Percentiles rank a stretch among this genome's conserved stretches.
phyloP scores from a whole-genome alignment of 345 rosid genomes.

The Lagerstroemia speciosa region DNA sequence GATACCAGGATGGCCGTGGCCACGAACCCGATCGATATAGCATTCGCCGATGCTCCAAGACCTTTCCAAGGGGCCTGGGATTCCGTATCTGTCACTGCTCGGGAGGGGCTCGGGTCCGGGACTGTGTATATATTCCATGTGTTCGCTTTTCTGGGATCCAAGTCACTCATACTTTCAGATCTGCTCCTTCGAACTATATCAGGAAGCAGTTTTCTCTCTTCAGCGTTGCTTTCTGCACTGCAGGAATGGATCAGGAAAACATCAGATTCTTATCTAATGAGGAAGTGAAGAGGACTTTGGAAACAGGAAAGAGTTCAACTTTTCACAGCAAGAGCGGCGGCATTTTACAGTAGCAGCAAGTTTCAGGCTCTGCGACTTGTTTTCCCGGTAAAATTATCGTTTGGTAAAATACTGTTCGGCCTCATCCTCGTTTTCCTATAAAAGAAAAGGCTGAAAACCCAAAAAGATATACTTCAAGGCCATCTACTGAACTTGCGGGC shows the following conservation, averaged over 20 bases:
- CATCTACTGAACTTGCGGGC: too few relatives aligned
- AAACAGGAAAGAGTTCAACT: too few relatives aligned
- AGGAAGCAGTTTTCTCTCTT: too few relatives aligned
- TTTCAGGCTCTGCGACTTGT: neutral
- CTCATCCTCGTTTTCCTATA: too few relatives aligned
- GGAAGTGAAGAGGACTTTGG: too few relatives aligned
- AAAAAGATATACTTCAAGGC: too few relatives aligned
- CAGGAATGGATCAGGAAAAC: too few relatives aligned
- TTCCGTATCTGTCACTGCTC: constrained; percentile 18
- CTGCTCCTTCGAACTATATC: neutral
- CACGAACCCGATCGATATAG: constrained; percentile 80
- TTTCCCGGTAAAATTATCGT: neutral
- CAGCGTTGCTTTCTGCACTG: too few relatives aligned
- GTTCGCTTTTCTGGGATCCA: constrained; percentile 43
- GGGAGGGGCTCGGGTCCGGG: constrained; percentile 35
- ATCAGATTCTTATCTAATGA: too few relatives aligned
- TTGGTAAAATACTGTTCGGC: too few relatives aligned
- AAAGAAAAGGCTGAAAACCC: too few relatives aligned
- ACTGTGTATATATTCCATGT: constrained; percentile 50
- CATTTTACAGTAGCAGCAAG: neutral
- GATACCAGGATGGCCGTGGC: constrained; percentile 88
- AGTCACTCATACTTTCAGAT: constrained; percentile 28
- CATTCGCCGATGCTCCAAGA: constrained; percentile 69
- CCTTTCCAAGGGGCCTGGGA: constrained; percentile 58
- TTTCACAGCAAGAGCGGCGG: neutral